phyloP scores from a whole-genome alignment of 2,329 filamentous ascomycete species.

The Tolypocladium ophioglossoides region DNA sequence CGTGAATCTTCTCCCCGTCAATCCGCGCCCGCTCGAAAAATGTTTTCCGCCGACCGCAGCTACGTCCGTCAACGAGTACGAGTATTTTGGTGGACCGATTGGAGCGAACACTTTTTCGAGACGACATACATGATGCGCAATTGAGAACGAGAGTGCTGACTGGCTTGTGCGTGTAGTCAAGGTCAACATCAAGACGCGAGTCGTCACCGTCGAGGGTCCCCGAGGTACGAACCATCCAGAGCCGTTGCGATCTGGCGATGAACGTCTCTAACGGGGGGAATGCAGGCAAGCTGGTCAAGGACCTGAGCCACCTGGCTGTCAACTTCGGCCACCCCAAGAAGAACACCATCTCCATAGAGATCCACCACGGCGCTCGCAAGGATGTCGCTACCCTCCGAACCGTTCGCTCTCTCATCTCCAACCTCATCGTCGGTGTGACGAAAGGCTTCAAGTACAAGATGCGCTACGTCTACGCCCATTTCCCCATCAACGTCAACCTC shows the following conservation, averaged over 20 bases:
- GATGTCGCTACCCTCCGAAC: slow-evolving; percentile 96
- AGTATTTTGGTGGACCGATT: not conserved
- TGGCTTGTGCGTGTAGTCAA: slow-evolving; percentile 57
- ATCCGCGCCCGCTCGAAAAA: not conserved
- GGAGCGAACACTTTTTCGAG: not conserved
- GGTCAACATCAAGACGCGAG: slow-evolving; percentile 91
- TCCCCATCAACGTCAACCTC: slow-evolving; percentile 99
- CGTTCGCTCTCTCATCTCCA: slow-evolving; percentile 96
- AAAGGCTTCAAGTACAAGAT: slow-evolving; percentile 99
- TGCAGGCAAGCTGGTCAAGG: slow-evolving; percentile 87
- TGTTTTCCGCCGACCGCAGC: slow-evolving; percentile 6
- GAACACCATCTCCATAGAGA: slow-evolving; percentile 87
- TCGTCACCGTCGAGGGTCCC: slow-evolving; percentile 95
- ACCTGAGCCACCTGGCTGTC: slow-evolving; percentile 92
- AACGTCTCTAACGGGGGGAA: slow-evolving; percentile 6
- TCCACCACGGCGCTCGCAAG: slow-evolving; percentile 98
- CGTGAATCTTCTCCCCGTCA: slow-evolving; percentile 32
- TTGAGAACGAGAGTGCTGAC: slow-evolving; percentile 16
- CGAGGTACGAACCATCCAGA: slow-evolving; percentile 51
- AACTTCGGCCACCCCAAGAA: slow-evolving; percentile 85
- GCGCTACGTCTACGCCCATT: slow-evolving; percentile 99
- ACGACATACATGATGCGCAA: not conserved
- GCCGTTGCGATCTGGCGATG: not conserved
- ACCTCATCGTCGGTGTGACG: slow-evolving; percentile 96
- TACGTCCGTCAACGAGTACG: not conserved